Base-by-base conservation (phyloP, 441 rosid genomes). In the Eutrema salsugineum region DNA sequence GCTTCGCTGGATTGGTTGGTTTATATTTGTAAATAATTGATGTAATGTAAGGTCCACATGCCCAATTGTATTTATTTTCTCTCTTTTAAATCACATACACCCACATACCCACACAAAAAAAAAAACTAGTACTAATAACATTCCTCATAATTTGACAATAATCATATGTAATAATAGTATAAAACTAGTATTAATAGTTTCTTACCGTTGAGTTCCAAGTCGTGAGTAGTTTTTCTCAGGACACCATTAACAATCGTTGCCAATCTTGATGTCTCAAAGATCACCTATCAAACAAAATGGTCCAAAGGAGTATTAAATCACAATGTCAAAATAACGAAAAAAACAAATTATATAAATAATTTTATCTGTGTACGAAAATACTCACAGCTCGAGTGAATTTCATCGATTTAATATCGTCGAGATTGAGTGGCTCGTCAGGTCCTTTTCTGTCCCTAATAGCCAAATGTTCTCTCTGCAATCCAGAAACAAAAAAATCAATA, bases 161-260 rank as follows among this genome's bases (percentile, higher is more conserved):
- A 24, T 4, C 27, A 24, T 24, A 24, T 4, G 3, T 24, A 24
- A 24, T 24, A 24, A 24, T 24, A 24, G 27, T 24, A 24, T 1
- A 24, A 24, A 24, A 24, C 2, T 24, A 24, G 27, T 24, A 24
- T 24, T 11, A 56, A 27, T 50, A 65, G 35, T 70, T 48, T 53
- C 80, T 81, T 60, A 88, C 98, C 97, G 70, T 87, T 83, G 14
- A 93, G 83, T 78, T 93, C 96, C 86, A 93, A 79, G 75, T 91
- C 97, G 60, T 78, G 70, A 47, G 98, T 93, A 22, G 97, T 88
- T 79, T 93, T 93, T 80, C 98, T 88, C 70, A 93, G 46, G 71
- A 93, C 98, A 28, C 98, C 98, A 78, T 93, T 93, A 55, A 93
- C 98, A 39, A 93, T 78, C 49, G 98, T 89, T 46, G 98, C 98